A percentile compares a stretch with the other conserved stretches of the same genome.
These are phyloP conservation scores for Backusella morwellensis DNA, from an alignment of 192 early-diverging fungal species.

Conservation along the genomic window DNA sequence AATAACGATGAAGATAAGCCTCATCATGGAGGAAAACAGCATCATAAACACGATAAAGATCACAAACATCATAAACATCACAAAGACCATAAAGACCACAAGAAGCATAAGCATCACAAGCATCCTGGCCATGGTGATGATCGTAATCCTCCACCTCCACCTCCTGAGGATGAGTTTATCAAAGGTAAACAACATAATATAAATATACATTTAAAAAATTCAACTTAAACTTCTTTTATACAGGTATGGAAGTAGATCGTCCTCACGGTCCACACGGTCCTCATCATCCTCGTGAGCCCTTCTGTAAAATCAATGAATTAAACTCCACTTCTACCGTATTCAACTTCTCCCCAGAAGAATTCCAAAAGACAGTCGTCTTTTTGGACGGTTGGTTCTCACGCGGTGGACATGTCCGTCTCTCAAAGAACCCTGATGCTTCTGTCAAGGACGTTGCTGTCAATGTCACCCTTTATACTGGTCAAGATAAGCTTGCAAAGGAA, in stretches of 20 bases:
- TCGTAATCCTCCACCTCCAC: not conserved
- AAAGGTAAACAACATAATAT: not conserved
- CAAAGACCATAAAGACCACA: not conserved
- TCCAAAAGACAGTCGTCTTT: constrained; percentile 16
- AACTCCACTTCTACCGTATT: constrained; percentile 8
- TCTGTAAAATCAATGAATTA: constrained; percentile 9
- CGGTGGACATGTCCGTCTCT: constrained; percentile 7
- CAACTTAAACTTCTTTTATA: not conserved
- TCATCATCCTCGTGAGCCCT: not conserved
- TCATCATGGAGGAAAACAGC: not conserved
- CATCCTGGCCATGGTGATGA: not conserved
- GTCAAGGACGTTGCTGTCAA: constrained; percentile 19
- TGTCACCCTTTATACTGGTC: constrained; percentile 12
- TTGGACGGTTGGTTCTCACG: constrained; percentile 13
- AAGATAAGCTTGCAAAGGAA: not conserved
- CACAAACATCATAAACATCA: not conserved
- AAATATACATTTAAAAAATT: not conserved
- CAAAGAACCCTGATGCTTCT: not conserved
- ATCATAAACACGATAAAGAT: not conserved
- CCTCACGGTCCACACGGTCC: not conserved
- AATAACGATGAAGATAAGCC: not conserved
- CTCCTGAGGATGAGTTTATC: not conserved
- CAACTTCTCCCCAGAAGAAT: constrained; percentile 30
- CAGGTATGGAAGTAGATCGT: not conserved
- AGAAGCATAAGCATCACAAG: not conserved